These are phyloP conservation scores for Melocanna baccifera DNA, from an alignment of 176 grass and related monocot genomes.

Conservation along the genomic window DNA sequence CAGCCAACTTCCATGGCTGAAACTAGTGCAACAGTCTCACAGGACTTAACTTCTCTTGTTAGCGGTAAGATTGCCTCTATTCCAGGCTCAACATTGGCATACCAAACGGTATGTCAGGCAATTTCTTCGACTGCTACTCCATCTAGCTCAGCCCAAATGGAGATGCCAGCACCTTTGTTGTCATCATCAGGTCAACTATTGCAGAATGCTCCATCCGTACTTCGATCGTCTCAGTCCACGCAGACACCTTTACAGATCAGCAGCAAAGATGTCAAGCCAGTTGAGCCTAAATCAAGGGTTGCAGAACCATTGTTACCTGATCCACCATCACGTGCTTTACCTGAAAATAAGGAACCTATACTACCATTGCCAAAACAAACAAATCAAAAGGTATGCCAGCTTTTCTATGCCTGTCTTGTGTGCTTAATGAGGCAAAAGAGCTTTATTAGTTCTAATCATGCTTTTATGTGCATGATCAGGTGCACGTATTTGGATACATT, in stretches of 20 bases:
- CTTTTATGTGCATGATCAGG: background rate
- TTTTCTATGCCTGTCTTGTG: background rate
- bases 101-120: slow-evolving; percentile 51
- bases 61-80: slow-evolving; percentile 33
- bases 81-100: slow-evolving; percentile 41
- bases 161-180: slow-evolving; percentile 47
- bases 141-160: slow-evolving; percentile 47
- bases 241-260: slow-evolving; percentile 46
- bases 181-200: slow-evolving; percentile 53
- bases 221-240: slow-evolving; percentile 52
- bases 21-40: slow-evolving; percentile 24
- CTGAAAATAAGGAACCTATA: slow-evolving; percentile 68
- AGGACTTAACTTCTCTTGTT: slow-evolving; percentile 36
- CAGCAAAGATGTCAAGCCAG: slow-evolving; percentile 37
- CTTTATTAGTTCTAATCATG: background rate
- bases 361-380: slow-evolving; percentile 67
- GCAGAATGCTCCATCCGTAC: slow-evolving; percentile 48
- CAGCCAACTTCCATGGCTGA: slow-evolving; percentile 52
- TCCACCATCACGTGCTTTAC: slow-evolving; percentile 31
- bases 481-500: background rate
- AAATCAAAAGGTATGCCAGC: slow-evolving; percentile 47
- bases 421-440: background rate
- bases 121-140: slow-evolving; percentile 29
- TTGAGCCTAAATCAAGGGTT: slow-evolving; percentile 40
- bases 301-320: slow-evolving; percentile 60